Conservation (phyloP, 768 basidiomycete species). For the Boletales sp. region DNA sequence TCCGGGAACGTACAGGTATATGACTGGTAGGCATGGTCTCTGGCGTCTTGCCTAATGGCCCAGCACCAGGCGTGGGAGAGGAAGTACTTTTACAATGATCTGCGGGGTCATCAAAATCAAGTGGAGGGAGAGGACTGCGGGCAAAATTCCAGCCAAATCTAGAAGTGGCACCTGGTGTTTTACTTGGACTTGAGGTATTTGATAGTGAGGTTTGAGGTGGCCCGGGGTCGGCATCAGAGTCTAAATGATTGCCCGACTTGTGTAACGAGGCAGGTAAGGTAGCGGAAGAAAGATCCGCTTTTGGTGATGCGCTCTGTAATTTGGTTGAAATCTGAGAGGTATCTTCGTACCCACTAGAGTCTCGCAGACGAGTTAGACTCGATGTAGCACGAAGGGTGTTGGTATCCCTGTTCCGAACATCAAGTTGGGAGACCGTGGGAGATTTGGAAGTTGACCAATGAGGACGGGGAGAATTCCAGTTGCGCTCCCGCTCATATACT, state of each 20-base stretch:
- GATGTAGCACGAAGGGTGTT: slow-evolving; percentile 15
- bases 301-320: slow-evolving; percentile 1
- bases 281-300: not conserved
- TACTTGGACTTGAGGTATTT: slow-evolving; percentile 9
- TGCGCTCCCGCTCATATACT: slow-evolving; percentile 56
- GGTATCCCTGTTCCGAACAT: not conserved
- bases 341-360: slow-evolving; percentile 7
- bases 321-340: slow-evolving; percentile 2
- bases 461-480: slow-evolving; percentile 68
- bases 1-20: slow-evolving; percentile 44
- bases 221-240: not conserved
- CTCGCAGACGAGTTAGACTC: slow-evolving; percentile 14
- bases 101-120: slow-evolving; percentile 33
- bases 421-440: slow-evolving; percentile 10
- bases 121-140: slow-evolving; percentile 36
- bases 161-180: slow-evolving; percentile 22
- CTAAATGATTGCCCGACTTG: slow-evolving; percentile 2
- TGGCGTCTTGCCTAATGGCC: slow-evolving; percentile 24
- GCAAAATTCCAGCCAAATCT: slow-evolving; percentile 41
- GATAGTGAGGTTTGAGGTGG: not conserved
- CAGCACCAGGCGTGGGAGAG: slow-evolving; percentile 25
- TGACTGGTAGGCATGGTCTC: slow-evolving; percentile 31
- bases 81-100: slow-evolving; percentile 15
- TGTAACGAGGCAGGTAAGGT: not conserved
- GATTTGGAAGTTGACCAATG: slow-evolving; percentile 41